Conservation (phyloP, 495 filamentous ascomycete species). For the Aspergillus homomorphus region DNA sequence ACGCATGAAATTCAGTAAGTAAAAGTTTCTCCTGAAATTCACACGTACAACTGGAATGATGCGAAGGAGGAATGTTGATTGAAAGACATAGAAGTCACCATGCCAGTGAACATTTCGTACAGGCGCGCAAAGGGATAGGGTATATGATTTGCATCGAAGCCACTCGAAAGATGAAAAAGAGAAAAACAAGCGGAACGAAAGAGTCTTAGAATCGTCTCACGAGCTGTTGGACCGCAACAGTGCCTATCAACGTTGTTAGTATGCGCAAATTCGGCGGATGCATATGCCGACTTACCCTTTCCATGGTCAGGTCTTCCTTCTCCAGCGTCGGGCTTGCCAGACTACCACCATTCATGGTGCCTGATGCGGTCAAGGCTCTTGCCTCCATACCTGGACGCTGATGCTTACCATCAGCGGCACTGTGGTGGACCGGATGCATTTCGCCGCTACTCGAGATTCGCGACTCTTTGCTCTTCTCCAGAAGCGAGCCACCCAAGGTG, state of each 20-base stretch:
- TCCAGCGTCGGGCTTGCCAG: conserved; percentile 61
- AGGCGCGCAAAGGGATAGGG: conserved; percentile 24
- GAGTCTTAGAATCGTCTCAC: conserved; percentile 22
- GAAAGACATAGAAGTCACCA: conserved; percentile 15
- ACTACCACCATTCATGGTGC: conserved; percentile 47
- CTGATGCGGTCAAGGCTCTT: conserved; percentile 63
- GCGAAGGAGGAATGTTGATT: conserved; percentile 1
- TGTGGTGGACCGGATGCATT: conserved; percentile 40
- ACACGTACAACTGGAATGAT: neutral
- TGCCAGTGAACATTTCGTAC: conserved; percentile 24
- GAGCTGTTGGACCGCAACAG: conserved; percentile 44
- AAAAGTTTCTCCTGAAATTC: conserved; percentile 7
- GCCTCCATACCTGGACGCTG: conserved; percentile 48
- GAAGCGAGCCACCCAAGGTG: conserved; percentile 82
- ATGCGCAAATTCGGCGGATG: conserved; percentile 15
- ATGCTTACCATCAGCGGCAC: conserved; percentile 27
- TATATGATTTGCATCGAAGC: conserved; percentile 29
- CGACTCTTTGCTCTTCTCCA: conserved; percentile 67
- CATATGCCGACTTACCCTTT: conserved; percentile 56
- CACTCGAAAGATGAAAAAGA: conserved; percentile 23
- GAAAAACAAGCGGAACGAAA: conserved; percentile 18
- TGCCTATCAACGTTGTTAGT: conserved; percentile 26
- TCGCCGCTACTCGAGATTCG: conserved; percentile 55
- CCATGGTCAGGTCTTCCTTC: conserved; percentile 64
- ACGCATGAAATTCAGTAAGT: conserved; percentile 12